Conservation (phyloP, 495 filamentous ascomycete species). For the Penicillium manginii region DNA sequence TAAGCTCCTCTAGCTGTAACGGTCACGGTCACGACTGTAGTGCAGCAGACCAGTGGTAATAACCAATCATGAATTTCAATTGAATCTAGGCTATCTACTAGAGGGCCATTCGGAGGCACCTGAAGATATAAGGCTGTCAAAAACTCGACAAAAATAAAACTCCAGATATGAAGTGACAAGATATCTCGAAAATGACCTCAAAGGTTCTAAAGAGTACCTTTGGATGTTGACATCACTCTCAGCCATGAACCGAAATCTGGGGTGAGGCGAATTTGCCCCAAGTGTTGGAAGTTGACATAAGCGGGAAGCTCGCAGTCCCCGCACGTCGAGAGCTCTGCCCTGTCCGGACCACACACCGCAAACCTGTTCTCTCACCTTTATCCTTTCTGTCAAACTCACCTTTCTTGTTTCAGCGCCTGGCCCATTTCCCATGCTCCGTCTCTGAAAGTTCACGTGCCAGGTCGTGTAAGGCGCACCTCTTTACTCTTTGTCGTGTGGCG, state of each 20-base stretch:
- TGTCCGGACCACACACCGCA: constrained; percentile 8
- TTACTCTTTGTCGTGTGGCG: constrained; percentile 23
- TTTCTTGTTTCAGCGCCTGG: constrained; percentile 11
- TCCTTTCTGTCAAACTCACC: constrained; percentile 2
- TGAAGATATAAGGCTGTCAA: background rate
- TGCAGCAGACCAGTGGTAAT: background rate
- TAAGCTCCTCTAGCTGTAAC: background rate
- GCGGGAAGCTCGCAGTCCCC: constrained; percentile 22
- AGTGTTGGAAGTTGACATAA: constrained; percentile 9
- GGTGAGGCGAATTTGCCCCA: background rate
- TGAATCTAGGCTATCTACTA: background rate
- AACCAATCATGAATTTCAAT: constrained; percentile 4
- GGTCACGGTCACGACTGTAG: background rate
- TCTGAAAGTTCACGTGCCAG: constrained; percentile 17
- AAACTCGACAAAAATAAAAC: background rate
- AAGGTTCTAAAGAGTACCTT: background rate
- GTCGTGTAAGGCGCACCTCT: constrained; percentile 25
- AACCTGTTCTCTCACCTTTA: constrained; percentile 10
- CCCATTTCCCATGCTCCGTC: constrained; percentile 7
- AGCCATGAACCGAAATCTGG: background rate
- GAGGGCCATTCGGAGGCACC: background rate
- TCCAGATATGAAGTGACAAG: background rate
- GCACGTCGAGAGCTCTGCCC: constrained; percentile 20
- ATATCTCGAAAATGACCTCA: background rate
- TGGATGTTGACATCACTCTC: constrained; percentile 4